phyloP scores from a whole-genome alignment of 305 asterid species.

The Fraxinus greggii region DNA sequence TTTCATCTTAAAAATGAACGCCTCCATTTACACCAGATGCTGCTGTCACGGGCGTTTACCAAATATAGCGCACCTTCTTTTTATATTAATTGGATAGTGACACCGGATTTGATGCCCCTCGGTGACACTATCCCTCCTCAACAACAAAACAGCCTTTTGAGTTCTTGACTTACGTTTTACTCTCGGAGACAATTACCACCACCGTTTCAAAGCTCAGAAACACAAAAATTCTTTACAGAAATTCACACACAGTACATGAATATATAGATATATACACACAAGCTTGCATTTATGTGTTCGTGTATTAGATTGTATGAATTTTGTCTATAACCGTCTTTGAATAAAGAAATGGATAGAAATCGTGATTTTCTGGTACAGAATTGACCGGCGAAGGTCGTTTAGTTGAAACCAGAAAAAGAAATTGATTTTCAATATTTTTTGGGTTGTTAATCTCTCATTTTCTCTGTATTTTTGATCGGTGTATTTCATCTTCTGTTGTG shows the following conservation, averaged over 20 bases:
- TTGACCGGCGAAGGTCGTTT: slow-evolving; percentile 39
- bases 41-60: neutral
- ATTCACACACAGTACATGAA: neutral
- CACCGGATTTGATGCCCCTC: neutral
- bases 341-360: slow-evolving; percentile 20
- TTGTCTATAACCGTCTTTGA: slow-evolving; percentile 12
- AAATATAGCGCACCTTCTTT: neutral
- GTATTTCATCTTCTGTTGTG: slow-evolving; percentile 50
- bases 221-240: neutral
- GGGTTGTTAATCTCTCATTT: slow-evolving; percentile 64
- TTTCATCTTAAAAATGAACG: neutral
- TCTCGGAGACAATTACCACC: slow-evolving; percentile 14
- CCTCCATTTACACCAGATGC: neutral
- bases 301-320: neutral
- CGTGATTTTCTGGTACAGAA: slow-evolving; percentile 36
- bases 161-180: slow-evolving; percentile 35
- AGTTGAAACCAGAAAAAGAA: slow-evolving; percentile 26
- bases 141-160: neutral
- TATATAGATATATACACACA: neutral
- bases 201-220: neutral
- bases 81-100: neutral
- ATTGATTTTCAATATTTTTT: slow-evolving; percentile 23
- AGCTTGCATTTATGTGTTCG: neutral
- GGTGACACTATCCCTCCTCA: neutral
- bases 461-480: slow-evolving; percentile 50